Percentiles rank a stretch among this genome's conserved stretches.
Evolutionary conservation across 306 rosid species (phyloP).

Genomic region (Medicago ruthenica): DNA sequence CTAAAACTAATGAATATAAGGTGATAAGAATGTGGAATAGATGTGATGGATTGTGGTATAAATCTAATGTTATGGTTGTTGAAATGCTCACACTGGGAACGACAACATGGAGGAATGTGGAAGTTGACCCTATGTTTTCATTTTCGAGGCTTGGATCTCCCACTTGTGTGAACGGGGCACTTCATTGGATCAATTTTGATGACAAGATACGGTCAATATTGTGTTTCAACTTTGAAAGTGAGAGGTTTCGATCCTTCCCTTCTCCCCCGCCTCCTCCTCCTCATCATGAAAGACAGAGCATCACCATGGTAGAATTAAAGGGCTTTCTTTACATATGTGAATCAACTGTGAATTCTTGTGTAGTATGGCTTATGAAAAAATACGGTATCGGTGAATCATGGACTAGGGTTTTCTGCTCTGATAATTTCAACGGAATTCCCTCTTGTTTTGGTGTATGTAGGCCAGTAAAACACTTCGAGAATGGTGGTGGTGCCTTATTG

Average conservation of each 20-base stretch:
- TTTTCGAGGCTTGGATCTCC: not conserved
- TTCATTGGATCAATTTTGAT: not conserved
- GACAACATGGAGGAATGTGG: not conserved
- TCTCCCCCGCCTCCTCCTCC: not conserved
- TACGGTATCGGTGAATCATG: conserved; percentile 15
- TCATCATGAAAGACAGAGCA: not conserved
- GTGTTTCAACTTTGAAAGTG: not conserved
- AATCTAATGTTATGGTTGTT: not conserved
- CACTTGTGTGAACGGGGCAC: not conserved
- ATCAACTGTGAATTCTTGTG: no score
- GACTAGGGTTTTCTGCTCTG: not conserved
- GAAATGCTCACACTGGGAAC: not conserved
- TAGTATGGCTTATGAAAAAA: not conserved
- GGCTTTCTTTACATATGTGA: not conserved
- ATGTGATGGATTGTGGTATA: not conserved
- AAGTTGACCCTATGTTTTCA: not conserved
- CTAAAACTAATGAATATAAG: not conserved
- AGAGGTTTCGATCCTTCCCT: not conserved
- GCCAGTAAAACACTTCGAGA: not conserved
- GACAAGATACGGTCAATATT: not conserved
- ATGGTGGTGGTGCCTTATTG: not conserved
- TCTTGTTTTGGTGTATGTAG: not conserved
- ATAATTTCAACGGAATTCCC: not conserved
- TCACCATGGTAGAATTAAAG: not conserved
- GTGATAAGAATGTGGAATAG: not conserved